phyloP scores from a whole-genome alignment of 257 asterid species.

The Capsicum baccatum region DNA sequence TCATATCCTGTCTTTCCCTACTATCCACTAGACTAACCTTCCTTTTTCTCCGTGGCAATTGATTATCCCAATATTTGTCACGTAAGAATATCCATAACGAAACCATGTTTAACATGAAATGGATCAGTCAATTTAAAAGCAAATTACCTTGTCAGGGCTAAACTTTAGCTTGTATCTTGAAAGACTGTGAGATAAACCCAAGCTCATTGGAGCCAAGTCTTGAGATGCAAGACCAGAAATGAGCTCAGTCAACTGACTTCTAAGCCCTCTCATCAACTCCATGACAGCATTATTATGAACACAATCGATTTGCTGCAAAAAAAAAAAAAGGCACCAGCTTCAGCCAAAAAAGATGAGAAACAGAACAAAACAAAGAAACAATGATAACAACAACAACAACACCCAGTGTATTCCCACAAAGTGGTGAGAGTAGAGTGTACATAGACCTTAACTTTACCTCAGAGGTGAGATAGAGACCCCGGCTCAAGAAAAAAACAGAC shows the following conservation, averaged over 20 bases:
- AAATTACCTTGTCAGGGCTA: conserved; percentile 85
- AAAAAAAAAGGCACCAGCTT: not conserved
- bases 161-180: conserved; percentile 85
- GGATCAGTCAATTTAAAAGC: not conserved
- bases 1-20: not conserved
- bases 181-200: conserved; percentile 89
- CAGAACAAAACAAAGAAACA: not conserved
- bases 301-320: conserved; percentile 78
- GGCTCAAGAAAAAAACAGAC: too few species aligned
- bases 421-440: too few species aligned
- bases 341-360: not conserved
- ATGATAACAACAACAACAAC: not conserved
- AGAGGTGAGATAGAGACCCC: too few species aligned
- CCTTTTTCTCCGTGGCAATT: not conserved
- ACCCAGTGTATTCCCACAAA: too few species aligned
- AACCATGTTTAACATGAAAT: conserved; percentile 3
- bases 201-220: conserved; percentile 93
- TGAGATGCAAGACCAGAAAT: conserved; percentile 80
- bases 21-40: not conserved
- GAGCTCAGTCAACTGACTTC: conserved; percentile 82
- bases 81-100: not conserved
- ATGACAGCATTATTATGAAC: conserved; percentile 77
- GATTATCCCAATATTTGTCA: not conserved
- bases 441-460: too few species aligned
- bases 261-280: conserved; percentile 93